phyloP scores from a whole-genome alignment of 2,329 filamentous ascomycete genomes.

The Stemphylium beticola region DNA sequence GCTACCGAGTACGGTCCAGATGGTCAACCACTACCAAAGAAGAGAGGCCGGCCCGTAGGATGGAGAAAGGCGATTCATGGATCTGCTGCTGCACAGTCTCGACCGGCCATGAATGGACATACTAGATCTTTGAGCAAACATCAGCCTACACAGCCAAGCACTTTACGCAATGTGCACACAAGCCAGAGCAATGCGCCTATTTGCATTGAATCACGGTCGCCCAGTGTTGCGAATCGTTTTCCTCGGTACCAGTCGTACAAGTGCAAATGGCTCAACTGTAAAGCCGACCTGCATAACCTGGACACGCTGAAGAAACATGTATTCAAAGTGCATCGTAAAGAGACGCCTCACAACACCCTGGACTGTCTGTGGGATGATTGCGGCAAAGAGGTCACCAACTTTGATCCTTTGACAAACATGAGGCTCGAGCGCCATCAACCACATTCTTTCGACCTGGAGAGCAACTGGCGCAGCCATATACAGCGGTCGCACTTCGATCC shows the following conservation, averaged over 20 bases:
- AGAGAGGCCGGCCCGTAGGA: constrained; percentile 57
- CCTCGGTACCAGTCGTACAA: constrained; percentile 57
- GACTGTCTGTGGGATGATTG: constrained; percentile 58
- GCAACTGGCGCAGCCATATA: constrained; percentile 59
- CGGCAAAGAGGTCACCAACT: constrained; percentile 31
- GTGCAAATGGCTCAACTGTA: constrained; percentile 65
- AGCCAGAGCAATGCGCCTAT: constrained; percentile 25
- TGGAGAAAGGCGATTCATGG: constrained; percentile 58
- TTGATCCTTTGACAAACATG: constrained; percentile 33
- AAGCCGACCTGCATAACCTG: constrained; percentile 66
- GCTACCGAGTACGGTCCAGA: constrained; percentile 37
- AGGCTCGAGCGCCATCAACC: constrained; percentile 27
- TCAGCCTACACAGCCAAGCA: constrained; percentile 32
- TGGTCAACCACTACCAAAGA: constrained; percentile 49
- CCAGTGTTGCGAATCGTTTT: constrained; percentile 35
- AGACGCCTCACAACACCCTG: constrained; percentile 43
- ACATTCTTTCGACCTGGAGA: constrained; percentile 47
- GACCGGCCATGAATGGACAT: constrained; percentile 31
- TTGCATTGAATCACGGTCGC: constrained; percentile 39
- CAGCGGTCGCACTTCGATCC: constrained; percentile 59
- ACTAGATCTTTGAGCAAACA: constrained; percentile 14
- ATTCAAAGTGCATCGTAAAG: constrained; percentile 59
- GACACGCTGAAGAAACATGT: constrained; percentile 65
- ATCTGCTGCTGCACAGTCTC: constrained; percentile 35
- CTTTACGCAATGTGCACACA: constrained; percentile 30